These are phyloP conservation scores for Aspergillus felis DNA, from an alignment of 2,329 filamentous ascomycete genomes.

Conservation along the genomic window DNA sequence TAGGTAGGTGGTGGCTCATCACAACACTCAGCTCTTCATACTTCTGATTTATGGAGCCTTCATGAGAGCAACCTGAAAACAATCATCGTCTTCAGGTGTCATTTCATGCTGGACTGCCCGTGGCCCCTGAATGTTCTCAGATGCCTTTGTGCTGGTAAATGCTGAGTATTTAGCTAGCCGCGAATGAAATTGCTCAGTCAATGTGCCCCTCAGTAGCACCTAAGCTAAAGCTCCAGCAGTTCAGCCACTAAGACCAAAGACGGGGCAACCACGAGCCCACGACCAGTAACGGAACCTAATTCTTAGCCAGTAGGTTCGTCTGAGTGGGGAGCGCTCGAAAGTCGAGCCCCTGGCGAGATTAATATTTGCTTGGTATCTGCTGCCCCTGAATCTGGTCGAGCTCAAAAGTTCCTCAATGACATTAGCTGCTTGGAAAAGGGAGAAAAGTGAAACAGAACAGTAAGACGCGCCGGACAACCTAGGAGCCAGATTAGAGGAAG, in stretches of 20 bases:
- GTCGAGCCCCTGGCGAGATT: constrained; percentile 8
- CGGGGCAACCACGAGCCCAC: neutral
- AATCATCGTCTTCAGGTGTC: neutral
- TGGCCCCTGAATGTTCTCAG: neutral
- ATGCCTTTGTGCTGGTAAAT: neutral
- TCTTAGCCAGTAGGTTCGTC: constrained; percentile 7
- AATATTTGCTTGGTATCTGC: constrained; percentile 1
- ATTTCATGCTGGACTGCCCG: neutral
- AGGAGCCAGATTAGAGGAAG: neutral
- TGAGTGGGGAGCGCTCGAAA: constrained; percentile 6
- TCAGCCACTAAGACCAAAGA: neutral
- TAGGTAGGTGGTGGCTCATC: too few species aligned
- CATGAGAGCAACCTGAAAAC: neutral
- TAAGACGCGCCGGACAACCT: neutral
- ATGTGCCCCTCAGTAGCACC: neutral
- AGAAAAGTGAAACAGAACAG: neutral
- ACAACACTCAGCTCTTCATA: neutral
- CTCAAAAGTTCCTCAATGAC: constrained; percentile 7
- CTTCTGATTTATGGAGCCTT: neutral
- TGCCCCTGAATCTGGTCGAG: constrained; percentile 15
- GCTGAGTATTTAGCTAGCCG: neutral
- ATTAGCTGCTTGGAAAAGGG: neutral
- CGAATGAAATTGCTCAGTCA: neutral
- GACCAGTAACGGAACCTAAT: constrained; percentile 9
- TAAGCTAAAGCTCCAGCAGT: neutral